phyloP scores from a whole-genome alignment of 805 yeast species.

The Starmerella etchellsii region DNA sequence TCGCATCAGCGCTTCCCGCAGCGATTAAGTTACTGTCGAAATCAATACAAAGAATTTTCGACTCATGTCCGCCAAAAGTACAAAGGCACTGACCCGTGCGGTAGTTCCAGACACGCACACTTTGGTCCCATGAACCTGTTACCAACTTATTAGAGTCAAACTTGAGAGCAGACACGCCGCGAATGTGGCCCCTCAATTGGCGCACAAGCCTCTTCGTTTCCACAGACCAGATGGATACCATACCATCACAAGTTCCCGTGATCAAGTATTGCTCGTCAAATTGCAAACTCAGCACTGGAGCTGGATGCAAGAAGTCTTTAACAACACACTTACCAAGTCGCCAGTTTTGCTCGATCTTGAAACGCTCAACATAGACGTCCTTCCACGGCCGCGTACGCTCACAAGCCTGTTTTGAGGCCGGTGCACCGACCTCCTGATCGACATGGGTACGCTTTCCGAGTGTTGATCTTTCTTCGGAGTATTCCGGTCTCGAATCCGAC shows the following conservation, averaged over 20 bases:
- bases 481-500: neutral
- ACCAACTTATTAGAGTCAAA: constrained; percentile 84
- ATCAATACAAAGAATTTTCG: constrained; percentile 74
- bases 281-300: constrained; percentile 61
- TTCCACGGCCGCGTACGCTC: constrained; percentile 75
- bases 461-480: neutral
- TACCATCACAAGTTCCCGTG: constrained; percentile 86
- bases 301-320: constrained; percentile 48
- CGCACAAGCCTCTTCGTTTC: constrained; percentile 63
- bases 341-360: constrained; percentile 89
- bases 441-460: constrained; percentile 3
- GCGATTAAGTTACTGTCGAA: constrained; percentile 72
- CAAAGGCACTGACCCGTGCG: constrained; percentile 88
- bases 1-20: constrained; percentile 83
- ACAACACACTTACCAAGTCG: constrained; percentile 61
- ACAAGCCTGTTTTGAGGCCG: neutral
- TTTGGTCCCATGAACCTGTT: constrained; percentile 82
- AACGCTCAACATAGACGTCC: constrained; percentile 82
- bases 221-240: constrained; percentile 87
- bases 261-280: constrained; percentile 67
- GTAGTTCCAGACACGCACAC: constrained; percentile 92
- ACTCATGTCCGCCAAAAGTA: constrained; percentile 85
- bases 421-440: neutral
- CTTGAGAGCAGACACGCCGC: constrained; percentile 72
- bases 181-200: constrained; percentile 75